Conservation (phyloP, 2,329 filamentous ascomycete genomes). For the Fusarium xylarioides region DNA sequence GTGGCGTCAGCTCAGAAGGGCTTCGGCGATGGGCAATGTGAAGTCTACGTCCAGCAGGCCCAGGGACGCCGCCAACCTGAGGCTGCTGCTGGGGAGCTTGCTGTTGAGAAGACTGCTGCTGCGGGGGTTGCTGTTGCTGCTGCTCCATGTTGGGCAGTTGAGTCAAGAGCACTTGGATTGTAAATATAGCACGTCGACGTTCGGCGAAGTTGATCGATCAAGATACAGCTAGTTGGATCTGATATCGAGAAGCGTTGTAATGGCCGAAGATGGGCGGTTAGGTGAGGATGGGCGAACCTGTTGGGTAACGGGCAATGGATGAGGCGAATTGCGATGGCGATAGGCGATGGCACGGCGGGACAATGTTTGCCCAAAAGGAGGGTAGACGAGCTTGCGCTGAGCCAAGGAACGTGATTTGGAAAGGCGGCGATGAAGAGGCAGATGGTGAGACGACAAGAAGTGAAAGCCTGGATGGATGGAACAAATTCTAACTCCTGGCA, state of each 20-base stretch:
- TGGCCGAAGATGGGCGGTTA: constrained; percentile 37
- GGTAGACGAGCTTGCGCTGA: constrained; percentile 48
- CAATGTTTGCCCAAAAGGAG: constrained; percentile 51
- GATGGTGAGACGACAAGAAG: constrained; percentile 53
- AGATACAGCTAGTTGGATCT: constrained; percentile 35
- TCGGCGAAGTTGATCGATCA: constrained; percentile 43
- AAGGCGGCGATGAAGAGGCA: constrained; percentile 47
- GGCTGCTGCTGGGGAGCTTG: constrained; percentile 57
- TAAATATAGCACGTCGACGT: constrained; percentile 50
- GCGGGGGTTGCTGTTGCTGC: constrained; percentile 63
- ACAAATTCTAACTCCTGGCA: constrained; percentile 49
- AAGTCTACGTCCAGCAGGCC: constrained; percentile 86
- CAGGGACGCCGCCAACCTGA: constrained; percentile 67
- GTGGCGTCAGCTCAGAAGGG: constrained; percentile 94
- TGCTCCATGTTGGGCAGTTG: constrained; percentile 67
- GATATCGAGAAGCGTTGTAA: constrained; percentile 35
- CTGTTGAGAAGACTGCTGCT: constrained; percentile 67
- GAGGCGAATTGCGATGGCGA: constrained; percentile 42
- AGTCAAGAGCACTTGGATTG: constrained; percentile 51
- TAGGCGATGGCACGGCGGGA: constrained; percentile 45
- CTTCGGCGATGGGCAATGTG: constrained; percentile 98
- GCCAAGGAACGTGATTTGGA: constrained; percentile 52
- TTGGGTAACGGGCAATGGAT: constrained; percentile 37
- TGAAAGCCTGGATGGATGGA: constrained; percentile 55
- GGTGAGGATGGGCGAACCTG: constrained; percentile 37